Conservation (phyloP, 2,329 filamentous ascomycete genomes). For the Chaetomium strumarium region DNA sequence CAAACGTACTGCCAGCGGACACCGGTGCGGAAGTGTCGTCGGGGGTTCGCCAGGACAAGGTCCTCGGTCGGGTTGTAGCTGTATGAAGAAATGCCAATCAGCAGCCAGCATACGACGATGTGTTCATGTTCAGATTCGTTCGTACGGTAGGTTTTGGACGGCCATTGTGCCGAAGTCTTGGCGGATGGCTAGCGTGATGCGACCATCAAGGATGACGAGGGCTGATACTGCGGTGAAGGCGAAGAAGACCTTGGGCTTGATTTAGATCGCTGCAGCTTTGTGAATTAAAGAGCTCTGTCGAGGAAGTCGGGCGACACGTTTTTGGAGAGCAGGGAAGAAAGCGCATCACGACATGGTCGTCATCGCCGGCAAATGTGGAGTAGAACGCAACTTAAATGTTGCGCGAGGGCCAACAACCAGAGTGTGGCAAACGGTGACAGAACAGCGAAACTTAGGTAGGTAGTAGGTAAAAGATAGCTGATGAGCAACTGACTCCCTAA, state of each 20-base stretch:
- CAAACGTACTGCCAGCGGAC: slow-evolving; percentile 18
- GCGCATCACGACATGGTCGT: not conserved
- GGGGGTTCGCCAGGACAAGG: slow-evolving; percentile 54
- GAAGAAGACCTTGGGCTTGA: not conserved
- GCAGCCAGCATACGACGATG: not conserved
- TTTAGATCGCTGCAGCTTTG: too few relatives aligned
- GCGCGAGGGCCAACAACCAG: not conserved
- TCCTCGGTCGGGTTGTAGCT: slow-evolving; percentile 62
- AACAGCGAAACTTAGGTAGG: not conserved
- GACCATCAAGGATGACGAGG: slow-evolving; percentile 25
- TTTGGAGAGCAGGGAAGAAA: not conserved
- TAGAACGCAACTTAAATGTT: not conserved
- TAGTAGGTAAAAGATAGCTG: not conserved
- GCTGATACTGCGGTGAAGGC: not conserved
- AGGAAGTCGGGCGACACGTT: not conserved
- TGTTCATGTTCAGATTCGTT: not conserved
- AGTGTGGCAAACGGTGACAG: not conserved
- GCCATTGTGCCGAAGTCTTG: slow-evolving; percentile 43
- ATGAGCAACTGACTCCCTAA: not conserved
- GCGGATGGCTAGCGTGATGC: slow-evolving; percentile 22
- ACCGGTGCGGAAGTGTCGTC: slow-evolving; percentile 60
- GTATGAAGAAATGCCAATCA: slow-evolving; percentile 14
- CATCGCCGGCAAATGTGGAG: not conserved
- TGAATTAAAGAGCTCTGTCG: not conserved
- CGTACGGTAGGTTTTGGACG: slow-evolving; percentile 43